phyloP scores from a whole-genome alignment of 106 monocot genomes.

The Allium fistulosum region DNA sequence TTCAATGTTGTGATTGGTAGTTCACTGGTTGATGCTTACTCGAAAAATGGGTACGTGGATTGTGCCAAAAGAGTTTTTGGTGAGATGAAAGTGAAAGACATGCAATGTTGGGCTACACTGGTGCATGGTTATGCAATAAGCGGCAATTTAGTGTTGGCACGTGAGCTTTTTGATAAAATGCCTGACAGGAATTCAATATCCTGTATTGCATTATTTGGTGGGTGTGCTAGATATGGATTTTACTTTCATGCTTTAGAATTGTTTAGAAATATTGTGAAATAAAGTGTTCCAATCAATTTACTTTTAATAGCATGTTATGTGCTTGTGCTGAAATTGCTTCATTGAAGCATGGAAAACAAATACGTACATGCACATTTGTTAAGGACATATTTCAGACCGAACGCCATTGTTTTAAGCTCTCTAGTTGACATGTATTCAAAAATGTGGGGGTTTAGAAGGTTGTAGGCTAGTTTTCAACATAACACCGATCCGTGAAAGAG shows the following conservation, averaged over 20 bases:
- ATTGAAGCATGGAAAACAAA: conserved; percentile 59
- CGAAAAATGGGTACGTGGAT: conserved; percentile 36
- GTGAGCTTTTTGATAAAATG: conserved; percentile 56
- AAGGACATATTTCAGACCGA: conserved; percentile 39
- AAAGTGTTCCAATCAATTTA: conserved; percentile 60
- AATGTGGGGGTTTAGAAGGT: conserved; percentile 58
- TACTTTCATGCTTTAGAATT: conserved; percentile 44
- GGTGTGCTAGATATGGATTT: conserved; percentile 38
- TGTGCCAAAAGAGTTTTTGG: conserved; percentile 57
- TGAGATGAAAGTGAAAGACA: conserved; percentile 43
- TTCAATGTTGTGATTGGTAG: conserved; percentile 42
- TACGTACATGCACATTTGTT: conserved; percentile 56
- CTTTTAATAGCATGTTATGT: conserved; percentile 49
- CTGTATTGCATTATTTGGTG: conserved; percentile 61
- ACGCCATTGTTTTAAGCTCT: conserved; percentile 52
- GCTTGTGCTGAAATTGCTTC: conserved; percentile 52
- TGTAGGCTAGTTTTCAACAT: conserved; percentile 30
- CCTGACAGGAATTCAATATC: conserved; percentile 59
- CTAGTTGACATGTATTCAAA: conserved; percentile 86
- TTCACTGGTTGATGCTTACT: conserved; percentile 57
- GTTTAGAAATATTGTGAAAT: conserved; percentile 38
- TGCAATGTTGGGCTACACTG: conserved; percentile 55
- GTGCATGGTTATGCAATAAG: conserved; percentile 47
- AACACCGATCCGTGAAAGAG: conserved; percentile 21
- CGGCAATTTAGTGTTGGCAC: conserved; percentile 43